phyloP scores from a whole-genome alignment of 371 early-diverging fungal species.

The Mucor racemosus region DNA sequence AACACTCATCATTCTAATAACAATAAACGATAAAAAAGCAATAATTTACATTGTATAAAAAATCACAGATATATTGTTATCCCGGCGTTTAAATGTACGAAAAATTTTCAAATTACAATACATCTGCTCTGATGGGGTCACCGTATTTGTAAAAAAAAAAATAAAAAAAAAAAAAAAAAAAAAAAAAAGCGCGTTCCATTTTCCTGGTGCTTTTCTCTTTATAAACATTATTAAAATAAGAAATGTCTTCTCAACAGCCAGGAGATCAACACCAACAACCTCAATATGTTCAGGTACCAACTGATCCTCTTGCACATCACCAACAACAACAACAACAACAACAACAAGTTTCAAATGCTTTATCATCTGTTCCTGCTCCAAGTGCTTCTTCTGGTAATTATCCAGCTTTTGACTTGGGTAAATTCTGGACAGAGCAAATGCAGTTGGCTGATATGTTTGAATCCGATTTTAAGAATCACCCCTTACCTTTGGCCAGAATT shows the following conservation, averaged over 20 bases:
- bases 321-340: slow-evolving; percentile 16
- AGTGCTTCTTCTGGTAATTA: slow-evolving; percentile 28
- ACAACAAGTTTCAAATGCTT: slow-evolving; percentile 4
- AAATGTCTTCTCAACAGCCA: slow-evolving; percentile 18
- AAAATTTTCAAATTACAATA: neutral
- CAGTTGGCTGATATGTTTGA: slow-evolving; percentile 41
- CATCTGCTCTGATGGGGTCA: neutral
- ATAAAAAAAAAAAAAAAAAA: neutral
- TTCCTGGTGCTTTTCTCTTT: slow-evolving; percentile 6
- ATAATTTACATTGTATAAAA: neutral
- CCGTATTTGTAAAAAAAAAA: neutral
- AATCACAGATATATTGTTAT: neutral
- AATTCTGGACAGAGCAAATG: slow-evolving; percentile 57
- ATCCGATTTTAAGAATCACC: slow-evolving; percentile 90
- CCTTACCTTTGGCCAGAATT: slow-evolving; percentile 97
- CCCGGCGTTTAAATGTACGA: slow-evolving; percentile 4
- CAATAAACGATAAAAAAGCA: neutral
- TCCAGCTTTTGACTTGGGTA: slow-evolving; percentile 51
- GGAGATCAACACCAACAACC: slow-evolving; percentile 17
- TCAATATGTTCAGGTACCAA: slow-evolving; percentile 14
- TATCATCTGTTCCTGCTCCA: slow-evolving; percentile 3
- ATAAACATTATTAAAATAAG: neutral
- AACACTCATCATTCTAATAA: neutral
- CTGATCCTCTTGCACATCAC: neutral
- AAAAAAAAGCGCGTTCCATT: slow-evolving; percentile 11